phyloP scores from a whole-genome alignment of 2,329 filamentous ascomycete genomes.

The Mollisiaceae sp. region DNA sequence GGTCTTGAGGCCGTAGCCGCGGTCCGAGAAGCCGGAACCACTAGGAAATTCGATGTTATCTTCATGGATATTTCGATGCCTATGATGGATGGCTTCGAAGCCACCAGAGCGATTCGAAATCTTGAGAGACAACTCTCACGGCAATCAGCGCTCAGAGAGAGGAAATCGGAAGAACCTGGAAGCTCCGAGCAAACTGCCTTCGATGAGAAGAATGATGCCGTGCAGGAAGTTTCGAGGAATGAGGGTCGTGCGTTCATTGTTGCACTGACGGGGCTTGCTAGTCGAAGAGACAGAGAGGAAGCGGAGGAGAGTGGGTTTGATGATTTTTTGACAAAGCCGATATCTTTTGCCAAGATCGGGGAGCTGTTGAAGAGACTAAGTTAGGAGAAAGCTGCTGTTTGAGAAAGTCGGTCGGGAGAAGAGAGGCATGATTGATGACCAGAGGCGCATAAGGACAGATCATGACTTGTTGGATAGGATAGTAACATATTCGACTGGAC shows the following conservation, averaged over 20 bases:
- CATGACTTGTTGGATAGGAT: too few relatives aligned
- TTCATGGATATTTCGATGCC: conserved; percentile 63
- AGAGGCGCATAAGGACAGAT: too few relatives aligned
- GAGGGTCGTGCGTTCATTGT: conserved; percentile 49
- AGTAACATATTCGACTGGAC: too few relatives aligned
- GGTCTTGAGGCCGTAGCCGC: conserved; percentile 52
- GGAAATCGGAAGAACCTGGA: background rate
- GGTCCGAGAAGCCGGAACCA: conserved; percentile 39
- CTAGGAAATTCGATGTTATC: conserved; percentile 47
- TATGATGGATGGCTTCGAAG: conserved; percentile 55
- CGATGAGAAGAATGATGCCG: background rate
- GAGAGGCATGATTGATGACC: background rate
- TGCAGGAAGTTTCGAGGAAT: background rate
- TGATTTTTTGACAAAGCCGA: conserved; percentile 58
- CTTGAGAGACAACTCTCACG: conserved; percentile 46
- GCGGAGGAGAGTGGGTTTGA: conserved; percentile 59
- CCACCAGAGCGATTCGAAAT: conserved; percentile 53
- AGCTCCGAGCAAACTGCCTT: background rate
- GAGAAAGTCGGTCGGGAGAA: background rate
- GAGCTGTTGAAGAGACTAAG: conserved; percentile 29
- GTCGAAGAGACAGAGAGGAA: conserved; percentile 52
- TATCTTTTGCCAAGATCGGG: conserved; percentile 40
- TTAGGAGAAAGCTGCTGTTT: conserved; percentile 18
- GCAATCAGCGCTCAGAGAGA: background rate
- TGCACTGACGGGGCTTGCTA: conserved; percentile 57